Evolutionary conservation across 1,284 basidiomycete genomes (phyloP), one percentile per base, ranked within the genome.

Genomic region (Cystobasidium pallidum): DNA sequence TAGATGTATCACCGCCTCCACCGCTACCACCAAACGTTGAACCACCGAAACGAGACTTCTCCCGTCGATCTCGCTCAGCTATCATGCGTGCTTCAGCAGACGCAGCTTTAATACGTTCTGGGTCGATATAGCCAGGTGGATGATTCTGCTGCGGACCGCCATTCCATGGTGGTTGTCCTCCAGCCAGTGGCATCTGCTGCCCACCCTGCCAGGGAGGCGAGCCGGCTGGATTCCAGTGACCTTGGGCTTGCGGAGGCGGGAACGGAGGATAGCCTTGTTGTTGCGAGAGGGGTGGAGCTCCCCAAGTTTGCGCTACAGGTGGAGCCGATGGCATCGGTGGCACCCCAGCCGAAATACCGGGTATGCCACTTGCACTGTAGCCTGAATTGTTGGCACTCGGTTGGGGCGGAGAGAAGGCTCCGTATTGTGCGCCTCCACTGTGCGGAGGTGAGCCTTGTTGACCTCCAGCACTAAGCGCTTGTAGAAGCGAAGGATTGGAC

Each of bases 401-500:
- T 19, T 28, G 45, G 15, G 62, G 45, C 24, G 62, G 62, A 10
- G 62, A 64, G 62, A 64, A 64, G 2, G 43, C 47, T 4, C 64
- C 64, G 17, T 43, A 61, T 26, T 24, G 58, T 13, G 58, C 17
- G 3, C n/a, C 32, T 3, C 28, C 39, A 21, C 39, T 19, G n/a
- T 39, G 36, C 15, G 39, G 39, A 13, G 39, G 58, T 8, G 58
- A 61, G 3, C 39, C 36, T 45, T 45, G 39, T 4, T 39, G 43
- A 2, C 3, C 30, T 30, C 45, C 28, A 15, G 66, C 66, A 43
- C 51, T 54, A 49, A 65, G 64, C 19, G 67, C 67, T 49, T 74
- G 73, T 13, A 74, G 30, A 21, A 71, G 47, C 3, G 43, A 61
- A 1, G 76, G 76, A 57, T 76, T 75, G 7, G 75, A 73, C 2